These are phyloP conservation scores for Corinectria fuckeliana DNA, from an alignment of 2,329 filamentous ascomycete genomes.

Conservation along the genomic window DNA sequence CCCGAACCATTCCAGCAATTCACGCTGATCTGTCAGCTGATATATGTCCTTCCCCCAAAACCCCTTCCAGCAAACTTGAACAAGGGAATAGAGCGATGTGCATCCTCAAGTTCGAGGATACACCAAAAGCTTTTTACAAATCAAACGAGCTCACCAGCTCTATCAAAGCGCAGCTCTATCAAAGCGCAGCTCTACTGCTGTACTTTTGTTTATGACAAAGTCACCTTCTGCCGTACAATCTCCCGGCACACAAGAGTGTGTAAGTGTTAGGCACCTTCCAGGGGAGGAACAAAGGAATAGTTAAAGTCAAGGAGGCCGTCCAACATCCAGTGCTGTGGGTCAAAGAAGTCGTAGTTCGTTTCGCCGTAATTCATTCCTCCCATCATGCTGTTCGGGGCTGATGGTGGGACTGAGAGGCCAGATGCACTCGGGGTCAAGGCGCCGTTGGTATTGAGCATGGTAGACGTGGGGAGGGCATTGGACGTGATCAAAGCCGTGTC, in stretches of 20 bases:
- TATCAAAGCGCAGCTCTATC: constrained; percentile 8
- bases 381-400: constrained; percentile 55
- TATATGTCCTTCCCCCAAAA: constrained; percentile 2
- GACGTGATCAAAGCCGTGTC: constrained; percentile 64
- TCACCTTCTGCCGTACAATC: not conserved
- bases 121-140: constrained; percentile 2
- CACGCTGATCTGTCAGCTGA: constrained; percentile 18
- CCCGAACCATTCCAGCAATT: constrained; percentile 11
- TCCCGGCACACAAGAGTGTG: not conserved
- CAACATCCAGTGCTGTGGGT: constrained; percentile 92
- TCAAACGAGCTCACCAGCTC: constrained; percentile 3
- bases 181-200: not conserved
- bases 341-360: constrained; percentile 84
- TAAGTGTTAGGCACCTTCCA: constrained; percentile 56
- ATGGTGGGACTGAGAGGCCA: constrained; percentile 49
- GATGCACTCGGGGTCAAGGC: constrained; percentile 59
- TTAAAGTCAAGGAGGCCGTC: constrained; percentile 85
- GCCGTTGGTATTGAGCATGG: constrained; percentile 57
- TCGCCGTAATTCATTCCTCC: constrained; percentile 65
- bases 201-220: constrained; percentile 1
- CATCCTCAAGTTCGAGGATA: constrained; percentile 8
- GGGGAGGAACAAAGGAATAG: constrained; percentile 64
- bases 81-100: not conserved
- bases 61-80: constrained; percentile 8
- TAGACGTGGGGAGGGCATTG: constrained; percentile 49